These are phyloP conservation scores for Saccharomycopsis sp. DNA, from an alignment of 805 yeast genomes.

Conservation along the genomic window DNA sequence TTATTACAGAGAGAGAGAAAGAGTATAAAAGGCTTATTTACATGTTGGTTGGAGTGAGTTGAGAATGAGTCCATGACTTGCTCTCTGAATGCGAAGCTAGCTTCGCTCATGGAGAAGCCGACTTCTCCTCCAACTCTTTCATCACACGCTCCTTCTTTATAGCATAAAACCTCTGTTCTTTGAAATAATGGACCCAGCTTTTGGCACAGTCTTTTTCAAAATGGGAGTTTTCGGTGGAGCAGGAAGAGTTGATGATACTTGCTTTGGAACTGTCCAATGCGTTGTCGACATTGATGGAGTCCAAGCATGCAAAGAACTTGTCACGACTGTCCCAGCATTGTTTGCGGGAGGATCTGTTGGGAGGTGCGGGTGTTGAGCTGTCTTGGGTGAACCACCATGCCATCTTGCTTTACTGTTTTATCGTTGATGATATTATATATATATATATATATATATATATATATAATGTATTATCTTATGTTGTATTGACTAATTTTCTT, in stretches of 20 bases:
- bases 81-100: no score
- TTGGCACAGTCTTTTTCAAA: constrained; percentile 73
- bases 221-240: constrained; percentile 46
- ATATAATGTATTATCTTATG: background rate
- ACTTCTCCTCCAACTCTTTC: constrained; percentile 56
- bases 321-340: constrained; percentile 91
- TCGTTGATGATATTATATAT: background rate
- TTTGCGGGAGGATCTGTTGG: constrained; percentile 59
- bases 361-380: no score
- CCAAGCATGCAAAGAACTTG: constrained; percentile 63
- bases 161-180: constrained; percentile 79
- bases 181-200: constrained; percentile 85
- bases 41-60: no score
- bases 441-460: no score
- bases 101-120: no score
- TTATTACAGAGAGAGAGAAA: no score
- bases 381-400: no score
- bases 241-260: constrained; percentile 40
- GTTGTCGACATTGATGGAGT: constrained; percentile 55
- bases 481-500: background rate
- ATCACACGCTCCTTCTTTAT: constrained; percentile 58
- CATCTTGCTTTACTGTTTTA: no score
- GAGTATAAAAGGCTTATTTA: no score
- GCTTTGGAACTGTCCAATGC: constrained; percentile 48
- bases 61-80: no score